Percentiles rank a stretch among this genome's conserved stretches.
These are phyloP conservation scores for Cryptosporidium bovis DNA, from an alignment of 169 alveolate genomes.

Conservation along the genomic window DNA sequence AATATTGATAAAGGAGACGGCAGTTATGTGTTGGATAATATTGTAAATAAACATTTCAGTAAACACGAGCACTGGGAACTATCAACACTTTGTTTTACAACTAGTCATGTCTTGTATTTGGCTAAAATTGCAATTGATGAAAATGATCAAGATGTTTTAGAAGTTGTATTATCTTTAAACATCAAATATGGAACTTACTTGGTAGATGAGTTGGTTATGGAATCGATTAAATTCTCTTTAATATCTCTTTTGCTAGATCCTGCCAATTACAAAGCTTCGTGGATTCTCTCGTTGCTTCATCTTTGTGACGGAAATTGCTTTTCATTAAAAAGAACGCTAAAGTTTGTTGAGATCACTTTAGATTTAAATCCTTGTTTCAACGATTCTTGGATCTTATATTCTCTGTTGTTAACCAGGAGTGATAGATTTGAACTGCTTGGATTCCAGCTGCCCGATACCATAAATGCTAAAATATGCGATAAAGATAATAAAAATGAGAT, in stretches of 20 bases:
- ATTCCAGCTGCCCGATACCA: background rate
- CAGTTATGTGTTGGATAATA: background rate
- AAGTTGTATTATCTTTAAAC: slow-evolving; percentile 16
- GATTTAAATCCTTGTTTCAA: slow-evolving; percentile 24
- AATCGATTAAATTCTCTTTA: slow-evolving; percentile 37
- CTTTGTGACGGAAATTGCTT: background rate
- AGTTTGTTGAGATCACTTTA: slow-evolving; percentile 10
- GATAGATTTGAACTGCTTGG: background rate
- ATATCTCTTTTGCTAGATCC: slow-evolving; percentile 31
- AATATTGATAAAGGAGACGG: background rate
- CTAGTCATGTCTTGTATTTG: slow-evolving; percentile 22
- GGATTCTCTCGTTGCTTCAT: slow-evolving; percentile 31
- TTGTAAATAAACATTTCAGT: background rate
- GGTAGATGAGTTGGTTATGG: background rate
- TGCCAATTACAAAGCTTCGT: slow-evolving; percentile 35
- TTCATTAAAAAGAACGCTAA: background rate
- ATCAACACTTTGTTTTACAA: slow-evolving; percentile 48
- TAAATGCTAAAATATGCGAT: background rate
- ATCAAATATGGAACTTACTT: slow-evolving; percentile 1
- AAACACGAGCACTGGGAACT: slow-evolving; percentile 19
- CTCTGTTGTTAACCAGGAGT: slow-evolving; percentile 35
- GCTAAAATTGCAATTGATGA: slow-evolving; percentile 6
- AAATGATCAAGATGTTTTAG: slow-evolving; percentile 14
- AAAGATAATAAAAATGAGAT: background rate
- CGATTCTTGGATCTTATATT: slow-evolving; percentile 53